These are phyloP conservation scores for Solanum hybrid DNA, from an alignment of 305 asterid species.

Conservation along the genomic window DNA sequence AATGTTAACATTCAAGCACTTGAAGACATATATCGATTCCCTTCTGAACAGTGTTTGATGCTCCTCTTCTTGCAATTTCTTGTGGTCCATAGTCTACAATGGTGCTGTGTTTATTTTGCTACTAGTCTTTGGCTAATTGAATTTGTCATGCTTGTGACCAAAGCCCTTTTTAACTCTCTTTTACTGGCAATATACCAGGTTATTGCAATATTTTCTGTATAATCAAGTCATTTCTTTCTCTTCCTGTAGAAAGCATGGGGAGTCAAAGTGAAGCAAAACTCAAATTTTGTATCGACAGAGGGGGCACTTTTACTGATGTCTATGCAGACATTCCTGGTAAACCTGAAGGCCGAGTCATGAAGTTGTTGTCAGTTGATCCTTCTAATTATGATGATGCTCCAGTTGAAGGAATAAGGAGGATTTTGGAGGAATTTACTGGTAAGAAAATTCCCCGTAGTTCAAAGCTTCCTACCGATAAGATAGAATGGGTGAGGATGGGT, in stretches of 20 bases:
- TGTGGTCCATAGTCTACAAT: background rate
- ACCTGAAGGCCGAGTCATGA: conserved; percentile 82
- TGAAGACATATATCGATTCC: background rate
- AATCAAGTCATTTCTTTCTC: background rate
- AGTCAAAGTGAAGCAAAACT: conserved; percentile 48
- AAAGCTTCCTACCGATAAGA: conserved; percentile 83
- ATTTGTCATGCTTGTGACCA: background rate
- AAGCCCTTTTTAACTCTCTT: background rate
- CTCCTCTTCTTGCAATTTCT: background rate
- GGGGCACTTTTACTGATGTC: conserved; percentile 97
- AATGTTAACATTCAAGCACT: background rate
- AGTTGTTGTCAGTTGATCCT: conserved; percentile 91
- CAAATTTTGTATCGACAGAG: conserved; percentile 91
- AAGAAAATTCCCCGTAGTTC: conserved; percentile 60
- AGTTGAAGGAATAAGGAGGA: conserved; percentile 89
- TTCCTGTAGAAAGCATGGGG: conserved; percentile 31
- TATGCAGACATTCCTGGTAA: conserved; percentile 91
- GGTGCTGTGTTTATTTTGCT: background rate
- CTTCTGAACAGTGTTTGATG: background rate
- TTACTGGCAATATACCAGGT: background rate
- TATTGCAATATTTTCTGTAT: background rate
- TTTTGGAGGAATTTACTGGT: conserved; percentile 83
- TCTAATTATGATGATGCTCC: conserved; percentile 94
- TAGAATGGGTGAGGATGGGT: conserved; percentile 99
- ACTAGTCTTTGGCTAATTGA: background rate